Base-by-base conservation (phyloP, 352 stramenopile species). In the Thalassiosira pacifica region DNA sequence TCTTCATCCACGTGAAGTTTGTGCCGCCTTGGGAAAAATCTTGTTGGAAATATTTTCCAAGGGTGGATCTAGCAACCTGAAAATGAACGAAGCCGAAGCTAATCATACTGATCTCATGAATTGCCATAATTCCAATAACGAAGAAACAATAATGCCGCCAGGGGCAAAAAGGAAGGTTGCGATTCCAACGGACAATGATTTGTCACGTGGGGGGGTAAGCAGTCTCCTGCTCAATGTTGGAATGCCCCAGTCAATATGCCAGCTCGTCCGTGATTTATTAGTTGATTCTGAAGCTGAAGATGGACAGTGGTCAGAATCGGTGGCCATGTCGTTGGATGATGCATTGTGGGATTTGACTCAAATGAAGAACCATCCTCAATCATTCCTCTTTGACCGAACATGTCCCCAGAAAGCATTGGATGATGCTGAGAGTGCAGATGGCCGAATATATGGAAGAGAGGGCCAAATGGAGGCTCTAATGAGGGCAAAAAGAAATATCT, bases 361-460 rank as follows among this genome's bases (percentile, higher is more conserved):
- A 63, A 83, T 83, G 76, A 76, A 64, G 22, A 24, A 22, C 1
- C n/a, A 73, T 0, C 65, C 65, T 22, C 9, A 63, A 72, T 57
- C 11, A 29, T 85, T 76, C 48, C 32, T 79, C 2, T 68, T 74
- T 65, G 77, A 85, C 45, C 48, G 64, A 4, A 85, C 29, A 22
- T 60, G 19, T 16, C 77, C 67, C 29, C 2, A 79, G 29, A 57
- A 75, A 31, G 77, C 77, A 52, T 34, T 79, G 22, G 53, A 79
- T 22, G 27, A 63, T 34, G 68, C 52, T 67, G 24, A n/a, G 1
- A 53, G 34, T 27, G 24, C 59, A 11, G 64, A 75, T 53, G 45
- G 32, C 0, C 24, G 40, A 9, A 52, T 85, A 24, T 66, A 42
- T 53, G 77, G 77, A 13, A 79, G 77, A 59, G 77, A 85, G 1